phyloP scores from a whole-genome alignment of 2,329 filamentous ascomycete species.

The Aspergillus brasiliensis region DNA sequence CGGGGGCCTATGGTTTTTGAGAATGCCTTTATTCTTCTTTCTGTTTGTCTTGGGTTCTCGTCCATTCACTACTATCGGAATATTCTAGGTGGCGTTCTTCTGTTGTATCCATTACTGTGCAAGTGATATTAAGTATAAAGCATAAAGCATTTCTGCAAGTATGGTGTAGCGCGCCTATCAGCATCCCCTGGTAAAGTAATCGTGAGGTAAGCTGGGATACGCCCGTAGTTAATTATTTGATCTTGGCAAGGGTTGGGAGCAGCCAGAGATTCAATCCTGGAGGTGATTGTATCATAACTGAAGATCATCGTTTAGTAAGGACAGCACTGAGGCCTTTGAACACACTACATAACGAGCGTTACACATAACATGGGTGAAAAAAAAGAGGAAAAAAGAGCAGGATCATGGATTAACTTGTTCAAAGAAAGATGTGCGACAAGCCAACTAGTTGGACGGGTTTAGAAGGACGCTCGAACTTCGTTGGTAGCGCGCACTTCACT shows the following conservation, averaged over 20 bases:
- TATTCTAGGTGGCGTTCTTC: neutral
- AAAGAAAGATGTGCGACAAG: too few relatives aligned
- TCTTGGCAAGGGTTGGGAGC: neutral
- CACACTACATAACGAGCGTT: too few relatives aligned
- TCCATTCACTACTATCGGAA: neutral
- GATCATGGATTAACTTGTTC: too few relatives aligned
- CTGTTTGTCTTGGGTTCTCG: neutral
- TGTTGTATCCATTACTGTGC: slow-evolving; percentile 2
- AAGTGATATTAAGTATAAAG: neutral
- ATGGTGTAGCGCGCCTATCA: neutral
- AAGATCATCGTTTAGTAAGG: too few relatives aligned
- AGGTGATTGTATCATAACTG: too few relatives aligned
- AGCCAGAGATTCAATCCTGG: too few relatives aligned
- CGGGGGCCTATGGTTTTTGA: neutral
- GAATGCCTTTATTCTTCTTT: slow-evolving; percentile 3
- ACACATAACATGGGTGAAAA: too few relatives aligned
- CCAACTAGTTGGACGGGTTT: too few relatives aligned
- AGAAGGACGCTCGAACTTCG: too few relatives aligned
- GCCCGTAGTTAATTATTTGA: neutral
- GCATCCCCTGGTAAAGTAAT: neutral
- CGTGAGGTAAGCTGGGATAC: neutral
- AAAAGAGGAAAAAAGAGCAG: too few relatives aligned
- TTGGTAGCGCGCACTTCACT: too few relatives aligned
- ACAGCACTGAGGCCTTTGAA: too few relatives aligned
- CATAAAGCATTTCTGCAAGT: neutral